These are phyloP conservation scores for Colletotrichum filicis DNA, from an alignment of 2,329 filamentous ascomycete genomes.

Conservation along the genomic window DNA sequence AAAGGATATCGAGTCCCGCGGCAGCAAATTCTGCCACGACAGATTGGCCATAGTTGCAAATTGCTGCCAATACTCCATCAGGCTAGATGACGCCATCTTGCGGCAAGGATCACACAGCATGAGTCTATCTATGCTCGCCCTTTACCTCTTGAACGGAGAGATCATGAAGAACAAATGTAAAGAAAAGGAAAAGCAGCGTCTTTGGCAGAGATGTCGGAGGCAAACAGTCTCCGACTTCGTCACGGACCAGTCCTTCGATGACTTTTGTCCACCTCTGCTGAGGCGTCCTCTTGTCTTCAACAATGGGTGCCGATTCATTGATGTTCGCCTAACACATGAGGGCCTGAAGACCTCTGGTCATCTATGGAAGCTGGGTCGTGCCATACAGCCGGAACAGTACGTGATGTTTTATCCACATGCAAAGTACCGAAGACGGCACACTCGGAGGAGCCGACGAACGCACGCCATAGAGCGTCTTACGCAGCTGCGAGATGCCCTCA, in stretches of 20 bases:
- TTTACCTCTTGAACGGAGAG: not conserved
- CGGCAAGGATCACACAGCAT: not conserved
- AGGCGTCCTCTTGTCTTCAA: not conserved
- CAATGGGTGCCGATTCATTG: not conserved
- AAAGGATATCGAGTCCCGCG: not conserved
- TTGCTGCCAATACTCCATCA: constrained; percentile 6
- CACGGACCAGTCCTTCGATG: not conserved
- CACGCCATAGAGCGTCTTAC: no score
- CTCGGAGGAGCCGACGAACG: no score
- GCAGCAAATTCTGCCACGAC: not conserved
- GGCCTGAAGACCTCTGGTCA: not conserved
- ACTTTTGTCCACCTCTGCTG: not conserved
- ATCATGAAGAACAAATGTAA: not conserved
- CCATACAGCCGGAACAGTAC: no score
- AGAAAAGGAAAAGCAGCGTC: fast-evolving
- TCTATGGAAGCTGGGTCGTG: not conserved
- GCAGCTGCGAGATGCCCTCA: no score
- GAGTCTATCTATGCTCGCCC: not conserved
- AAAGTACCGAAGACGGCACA: no score
- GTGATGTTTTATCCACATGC: no score
- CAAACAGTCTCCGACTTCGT: not conserved
- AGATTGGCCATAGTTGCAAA: constrained; percentile 6
- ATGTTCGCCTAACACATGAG: not conserved
- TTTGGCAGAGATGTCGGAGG: not conserved
- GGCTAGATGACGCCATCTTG: not conserved